Conservation (phyloP, 2,329 filamentous ascomycete species). For the Beauveria pseudobassiana region DNA sequence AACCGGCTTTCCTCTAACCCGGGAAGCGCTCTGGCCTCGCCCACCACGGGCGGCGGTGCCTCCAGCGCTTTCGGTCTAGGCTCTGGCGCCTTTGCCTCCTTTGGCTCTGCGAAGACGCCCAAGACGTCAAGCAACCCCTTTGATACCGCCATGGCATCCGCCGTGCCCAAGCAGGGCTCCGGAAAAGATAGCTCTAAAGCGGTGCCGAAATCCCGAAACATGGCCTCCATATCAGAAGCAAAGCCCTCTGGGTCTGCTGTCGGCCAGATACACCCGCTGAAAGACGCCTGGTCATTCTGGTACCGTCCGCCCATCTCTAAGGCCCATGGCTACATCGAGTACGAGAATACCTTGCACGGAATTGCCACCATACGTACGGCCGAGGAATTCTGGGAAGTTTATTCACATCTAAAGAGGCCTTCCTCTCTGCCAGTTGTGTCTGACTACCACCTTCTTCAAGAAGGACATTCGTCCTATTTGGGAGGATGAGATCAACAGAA, state of each 20-base stretch:
- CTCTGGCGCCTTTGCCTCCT: slow-evolving; percentile 90
- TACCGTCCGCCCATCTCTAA: slow-evolving; percentile 95
- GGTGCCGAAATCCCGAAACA: slow-evolving; percentile 23
- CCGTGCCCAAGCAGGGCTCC: slow-evolving; percentile 23
- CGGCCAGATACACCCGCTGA: slow-evolving; percentile 50
- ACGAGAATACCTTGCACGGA: slow-evolving; percentile 90
- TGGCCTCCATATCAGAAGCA: slow-evolving; percentile 41
- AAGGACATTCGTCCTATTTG: slow-evolving; percentile 94
- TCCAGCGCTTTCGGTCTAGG: slow-evolving; percentile 90
- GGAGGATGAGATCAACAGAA: slow-evolving; percentile 97
- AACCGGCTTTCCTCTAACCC: slow-evolving; percentile 73
- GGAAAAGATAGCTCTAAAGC: slow-evolving; percentile 26
- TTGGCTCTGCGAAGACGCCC: slow-evolving; percentile 73
- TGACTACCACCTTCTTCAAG: slow-evolving; percentile 98
- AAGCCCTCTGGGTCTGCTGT: slow-evolving; percentile 27
- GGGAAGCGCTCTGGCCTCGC: slow-evolving; percentile 63
- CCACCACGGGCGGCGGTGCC: slow-evolving; percentile 55
- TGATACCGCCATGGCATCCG: slow-evolving; percentile 58
- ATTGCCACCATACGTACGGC: slow-evolving; percentile 74
- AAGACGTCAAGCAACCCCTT: slow-evolving; percentile 78
- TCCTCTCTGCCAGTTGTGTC: slow-evolving; percentile 84
- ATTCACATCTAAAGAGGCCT: slow-evolving; percentile 81
- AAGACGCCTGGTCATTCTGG: slow-evolving; percentile 92
- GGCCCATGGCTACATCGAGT: slow-evolving; percentile 78
- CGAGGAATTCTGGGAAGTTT: slow-evolving; percentile 88